phyloP scores from a whole-genome alignment of 2,329 filamentous ascomycete species.

The Scedosporium minutisporum region DNA sequence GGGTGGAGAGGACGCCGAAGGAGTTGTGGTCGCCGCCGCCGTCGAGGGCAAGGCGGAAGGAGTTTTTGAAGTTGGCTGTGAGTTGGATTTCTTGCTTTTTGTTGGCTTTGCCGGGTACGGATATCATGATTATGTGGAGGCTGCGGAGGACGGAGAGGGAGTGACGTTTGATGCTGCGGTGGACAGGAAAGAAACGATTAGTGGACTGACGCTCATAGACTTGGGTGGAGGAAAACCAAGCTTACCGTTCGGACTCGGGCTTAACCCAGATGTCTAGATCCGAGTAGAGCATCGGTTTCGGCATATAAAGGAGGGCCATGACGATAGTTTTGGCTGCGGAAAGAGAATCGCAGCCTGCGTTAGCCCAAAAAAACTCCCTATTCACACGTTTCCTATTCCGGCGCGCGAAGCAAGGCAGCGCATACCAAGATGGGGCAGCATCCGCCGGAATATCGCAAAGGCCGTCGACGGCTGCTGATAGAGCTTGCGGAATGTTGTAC shows the following conservation, averaged over 20 bases:
- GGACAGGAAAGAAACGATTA: conserved; percentile 8
- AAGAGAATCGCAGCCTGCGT: neutral
- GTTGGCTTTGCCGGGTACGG: conserved; percentile 48
- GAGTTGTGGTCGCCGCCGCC: conserved; percentile 78
- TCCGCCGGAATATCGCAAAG: conserved; percentile 91
- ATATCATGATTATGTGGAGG: conserved; percentile 75
- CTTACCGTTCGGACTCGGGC: conserved; percentile 40
- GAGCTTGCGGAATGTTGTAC: conserved; percentile 79
- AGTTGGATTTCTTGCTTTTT: conserved; percentile 64
- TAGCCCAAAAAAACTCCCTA: neutral
- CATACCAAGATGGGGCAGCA: conserved; percentile 83
- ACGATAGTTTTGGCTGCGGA: conserved; percentile 82
- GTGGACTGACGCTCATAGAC: neutral
- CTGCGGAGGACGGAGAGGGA: conserved; percentile 71
- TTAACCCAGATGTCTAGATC: conserved; percentile 84
- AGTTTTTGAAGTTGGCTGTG: conserved; percentile 71
- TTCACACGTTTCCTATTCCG: neutral
- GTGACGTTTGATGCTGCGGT: conserved; percentile 64
- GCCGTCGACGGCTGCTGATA: conserved; percentile 95
- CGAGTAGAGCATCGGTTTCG: conserved; percentile 64
- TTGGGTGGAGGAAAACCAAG: neutral
- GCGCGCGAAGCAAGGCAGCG: conserved; percentile 2
- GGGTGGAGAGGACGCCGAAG: conserved; percentile 75
- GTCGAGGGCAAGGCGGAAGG: conserved; percentile 76
- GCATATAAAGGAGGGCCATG: conserved; percentile 90